Evolutionary conservation across 768 basidiomycete genomes (phyloP).

Genomic region (Amanita molliuscula): DNA sequence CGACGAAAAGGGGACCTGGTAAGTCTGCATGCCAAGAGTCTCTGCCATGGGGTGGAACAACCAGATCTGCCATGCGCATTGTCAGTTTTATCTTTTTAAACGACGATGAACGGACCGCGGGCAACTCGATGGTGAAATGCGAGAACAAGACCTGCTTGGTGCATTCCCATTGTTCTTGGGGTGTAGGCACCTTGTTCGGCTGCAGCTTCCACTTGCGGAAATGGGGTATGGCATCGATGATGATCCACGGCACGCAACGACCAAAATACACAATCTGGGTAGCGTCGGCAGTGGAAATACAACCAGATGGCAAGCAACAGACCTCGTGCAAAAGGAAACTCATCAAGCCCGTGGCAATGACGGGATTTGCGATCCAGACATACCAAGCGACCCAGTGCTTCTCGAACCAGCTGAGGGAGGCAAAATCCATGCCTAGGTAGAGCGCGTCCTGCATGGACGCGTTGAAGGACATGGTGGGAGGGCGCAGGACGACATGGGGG

Average conservation of each 20-base stretch:
- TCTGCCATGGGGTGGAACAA: slow-evolving; percentile 89
- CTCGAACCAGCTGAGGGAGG: slow-evolving; percentile 61
- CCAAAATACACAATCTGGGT: slow-evolving; percentile 91
- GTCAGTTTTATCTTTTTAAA: not conserved
- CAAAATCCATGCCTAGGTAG: slow-evolving; percentile 49
- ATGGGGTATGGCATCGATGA: slow-evolving; percentile 90
- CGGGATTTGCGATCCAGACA: slow-evolving; percentile 74
- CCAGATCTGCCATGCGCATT: slow-evolving; percentile 56
- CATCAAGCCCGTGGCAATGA: slow-evolving; percentile 89
- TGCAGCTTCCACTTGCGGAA: slow-evolving; percentile 94
- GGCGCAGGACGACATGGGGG: not conserved
- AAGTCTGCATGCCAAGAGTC: slow-evolving; percentile 80
- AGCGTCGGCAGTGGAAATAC: not conserved
- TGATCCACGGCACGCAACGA: slow-evolving; percentile 88
- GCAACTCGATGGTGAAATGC: slow-evolving; percentile 93
- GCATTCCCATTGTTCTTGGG: slow-evolving; percentile 88
- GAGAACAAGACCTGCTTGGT: slow-evolving; percentile 90
- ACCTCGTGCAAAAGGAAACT: slow-evolving; percentile 94
- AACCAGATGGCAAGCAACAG: slow-evolving; percentile 15
- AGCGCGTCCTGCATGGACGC: slow-evolving; percentile 28
- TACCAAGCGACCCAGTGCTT: slow-evolving; percentile 83
- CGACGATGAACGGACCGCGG: slow-evolving; percentile 47
- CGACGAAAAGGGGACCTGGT: slow-evolving; percentile 86
- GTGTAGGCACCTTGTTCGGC: slow-evolving; percentile 70
- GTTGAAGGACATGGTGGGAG: slow-evolving; percentile 33